Percentiles rank a stretch among this genome's conserved stretches.
phyloP scores from a whole-genome alignment of 2,329 filamentous ascomycete species.

The Talaromyces funiculosus region DNA sequence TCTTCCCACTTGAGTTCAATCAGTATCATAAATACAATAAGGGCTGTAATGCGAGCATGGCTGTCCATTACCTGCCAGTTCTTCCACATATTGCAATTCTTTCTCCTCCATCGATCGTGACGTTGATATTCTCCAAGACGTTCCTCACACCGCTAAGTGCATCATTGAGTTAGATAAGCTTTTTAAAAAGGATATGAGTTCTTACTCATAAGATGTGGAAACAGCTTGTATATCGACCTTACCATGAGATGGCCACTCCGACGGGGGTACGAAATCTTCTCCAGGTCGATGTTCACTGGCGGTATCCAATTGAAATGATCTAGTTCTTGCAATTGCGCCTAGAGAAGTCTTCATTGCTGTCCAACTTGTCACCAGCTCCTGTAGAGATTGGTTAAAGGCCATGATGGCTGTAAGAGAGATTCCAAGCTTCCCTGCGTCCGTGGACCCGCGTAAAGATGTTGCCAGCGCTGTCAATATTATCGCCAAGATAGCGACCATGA shows the following conservation, averaged over 20 bases:
- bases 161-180: no score
- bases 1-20: not conserved
- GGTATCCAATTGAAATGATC: conserved; percentile 5
- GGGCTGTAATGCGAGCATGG: no score
- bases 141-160: not conserved
- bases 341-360: conserved; percentile 54
- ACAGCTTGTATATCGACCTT: not conserved
- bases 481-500: conserved; percentile 47
- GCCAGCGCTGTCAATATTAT: conserved; percentile 46
- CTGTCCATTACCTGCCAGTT: not conserved
- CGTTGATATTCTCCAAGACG: not conserved
- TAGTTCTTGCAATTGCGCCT: conserved; percentile 44
- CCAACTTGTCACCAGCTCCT: conserved; percentile 49
- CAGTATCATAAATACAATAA: no score
- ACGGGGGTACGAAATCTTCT: not conserved
- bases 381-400: conserved; percentile 48
- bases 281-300: not conserved
- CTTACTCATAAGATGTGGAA: conserved; percentile 9
- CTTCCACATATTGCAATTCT: conserved; percentile 7
- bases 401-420: conserved; percentile 51
- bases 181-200: not conserved
- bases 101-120: not conserved
- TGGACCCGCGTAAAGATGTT: conserved; percentile 37
- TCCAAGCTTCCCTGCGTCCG: conserved; percentile 47
- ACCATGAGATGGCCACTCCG: conserved; percentile 1